Percentiles rank a stretch among this genome's conserved stretches.
Conservation (phyloP, 1,284 basidiomycete genomes). For the Volvariella surrecta region DNA sequence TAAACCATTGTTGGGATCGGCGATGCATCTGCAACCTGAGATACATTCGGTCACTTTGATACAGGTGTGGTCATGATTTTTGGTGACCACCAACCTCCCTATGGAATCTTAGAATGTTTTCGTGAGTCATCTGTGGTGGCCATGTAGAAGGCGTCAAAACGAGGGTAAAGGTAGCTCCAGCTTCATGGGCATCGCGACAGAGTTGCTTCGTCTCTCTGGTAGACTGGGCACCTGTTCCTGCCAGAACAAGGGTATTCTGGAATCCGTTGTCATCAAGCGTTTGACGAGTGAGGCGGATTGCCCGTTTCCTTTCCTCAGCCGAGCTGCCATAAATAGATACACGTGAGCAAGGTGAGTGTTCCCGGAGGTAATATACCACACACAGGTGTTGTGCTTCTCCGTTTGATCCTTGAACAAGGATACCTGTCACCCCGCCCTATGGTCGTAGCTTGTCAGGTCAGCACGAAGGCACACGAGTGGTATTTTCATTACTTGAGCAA, state of each 20-base stretch:
- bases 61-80: slow-evolving; percentile 9
- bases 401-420: slow-evolving; percentile 71
- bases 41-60: slow-evolving; percentile 1
- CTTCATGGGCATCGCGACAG: slow-evolving; percentile 68
- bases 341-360: background rate
- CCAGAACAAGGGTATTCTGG: slow-evolving; percentile 63
- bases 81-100: slow-evolving; percentile 34
- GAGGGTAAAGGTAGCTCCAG: slow-evolving; percentile 72
- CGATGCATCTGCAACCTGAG: slow-evolving; percentile 70
- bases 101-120: slow-evolving; percentile 58
- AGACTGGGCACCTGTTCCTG: slow-evolving; percentile 79
- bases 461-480: background rate
- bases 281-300: slow-evolving; percentile 59
- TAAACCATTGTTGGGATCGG: slow-evolving; percentile 87
- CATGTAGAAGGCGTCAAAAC: slow-evolving; percentile 69
- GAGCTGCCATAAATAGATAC: slow-evolving; percentile 17
- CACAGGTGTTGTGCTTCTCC: slow-evolving; percentile 75
- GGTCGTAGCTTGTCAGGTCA: slow-evolving; percentile 7
- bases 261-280: slow-evolving; percentile 73
- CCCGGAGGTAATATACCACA: slow-evolving; percentile 6
- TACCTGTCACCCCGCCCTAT: slow-evolving; percentile 64
- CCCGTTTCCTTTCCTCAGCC: slow-evolving; percentile 45
- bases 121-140: slow-evolving; percentile 53
- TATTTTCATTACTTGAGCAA: slow-evolving; percentile 41
- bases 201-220: slow-evolving; percentile 79